Conservation (phyloP, 2,329 filamentous ascomycete genomes). For the Curvularia sp. region DNA sequence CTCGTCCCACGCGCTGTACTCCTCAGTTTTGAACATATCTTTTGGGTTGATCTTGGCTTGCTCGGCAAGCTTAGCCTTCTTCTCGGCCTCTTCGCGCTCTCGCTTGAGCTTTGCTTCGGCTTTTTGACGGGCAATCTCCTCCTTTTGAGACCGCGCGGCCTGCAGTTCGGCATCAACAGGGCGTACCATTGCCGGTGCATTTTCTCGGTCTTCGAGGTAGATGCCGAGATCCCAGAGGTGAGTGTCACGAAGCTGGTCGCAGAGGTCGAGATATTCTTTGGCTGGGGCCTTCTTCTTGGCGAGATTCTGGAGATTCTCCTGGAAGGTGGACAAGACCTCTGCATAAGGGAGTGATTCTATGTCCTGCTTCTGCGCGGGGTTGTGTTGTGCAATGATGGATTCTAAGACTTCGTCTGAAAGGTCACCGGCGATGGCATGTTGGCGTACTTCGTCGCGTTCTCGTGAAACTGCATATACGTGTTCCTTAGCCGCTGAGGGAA, state of each 20-base stretch:
- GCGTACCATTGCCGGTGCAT: constrained; percentile 76
- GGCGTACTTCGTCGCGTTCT: constrained; percentile 65
- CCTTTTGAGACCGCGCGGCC: constrained; percentile 61
- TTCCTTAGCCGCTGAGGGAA: constrained; percentile 65
- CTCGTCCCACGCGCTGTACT: constrained; percentile 81
- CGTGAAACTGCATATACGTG: constrained; percentile 67
- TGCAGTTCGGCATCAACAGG: constrained; percentile 67
- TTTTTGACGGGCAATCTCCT: constrained; percentile 55
- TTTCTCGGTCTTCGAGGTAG: constrained; percentile 82
- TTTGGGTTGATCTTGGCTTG: constrained; percentile 65
- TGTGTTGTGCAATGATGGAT: constrained; percentile 52
- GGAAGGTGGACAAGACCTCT: constrained; percentile 59
- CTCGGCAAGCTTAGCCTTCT: constrained; percentile 62
- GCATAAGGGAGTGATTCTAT: constrained; percentile 55
- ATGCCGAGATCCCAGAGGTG: constrained; percentile 83
- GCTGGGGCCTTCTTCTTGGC: constrained; percentile 60
- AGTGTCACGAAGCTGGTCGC: constrained; percentile 75
- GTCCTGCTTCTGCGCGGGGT: constrained; percentile 38
- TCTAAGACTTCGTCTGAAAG: constrained; percentile 38
- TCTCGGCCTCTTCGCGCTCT: constrained; percentile 66
- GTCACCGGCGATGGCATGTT: constrained; percentile 60
- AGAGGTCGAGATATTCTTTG: constrained; percentile 77
- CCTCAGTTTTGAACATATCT: constrained; percentile 65
- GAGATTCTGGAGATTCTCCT: constrained; percentile 68
- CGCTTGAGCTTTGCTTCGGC: constrained; percentile 57